Evolutionary conservation across 2,329 filamentous ascomycete genomes (phyloP), one percentile per base, ranked within the genome.

Genomic region (Endothia cerciana): DNA sequence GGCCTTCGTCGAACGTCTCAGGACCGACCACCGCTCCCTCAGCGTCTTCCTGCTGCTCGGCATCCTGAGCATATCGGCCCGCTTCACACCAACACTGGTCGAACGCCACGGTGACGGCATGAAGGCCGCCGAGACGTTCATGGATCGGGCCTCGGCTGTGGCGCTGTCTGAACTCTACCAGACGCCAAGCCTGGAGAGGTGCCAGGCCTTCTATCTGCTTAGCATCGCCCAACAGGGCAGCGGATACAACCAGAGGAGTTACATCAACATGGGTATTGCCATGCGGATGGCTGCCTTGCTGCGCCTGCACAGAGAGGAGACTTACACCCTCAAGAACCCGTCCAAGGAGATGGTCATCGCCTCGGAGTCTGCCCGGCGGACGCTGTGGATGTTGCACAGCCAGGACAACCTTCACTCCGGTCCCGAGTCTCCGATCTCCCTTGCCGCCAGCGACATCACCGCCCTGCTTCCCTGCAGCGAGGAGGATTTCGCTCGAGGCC

Each of bases 161-260:
- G 83, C 85, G 1, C 72, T 81, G 40, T 74, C 75, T 30, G 83
- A 86, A 69, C 74, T 87, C 25, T 87, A 87, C 70, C 76, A 80
- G 47, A 80, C 81, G 62, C 82, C 85, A 0, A 85, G 80, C 0
- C 72, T 88, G 22, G 83, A 87, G 70, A 78, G 82, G 49, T 87
- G 84, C 61, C 85, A 88, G 72, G 85, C 81, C 0, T 87, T 87
- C 67, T 87, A 87, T 69, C 74, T 88, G 3, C 75, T 88, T 19
- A 86, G 84, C 70, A 82, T 88, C 63, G 84, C 85, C 4, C 85
- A 88, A 69, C 85, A 87, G 71, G 84, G 84, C 17, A 85, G 81
- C 62, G 85, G 83, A 0, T 75, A 83, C 68, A 82, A 79, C 49
- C 83, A 85, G 60, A 78, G 77, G 62, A 87, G 85, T 73, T 85